Base-by-base conservation (phyloP, 2,329 filamentous ascomycete species). In the Chaetomiaceae sp. region DNA sequence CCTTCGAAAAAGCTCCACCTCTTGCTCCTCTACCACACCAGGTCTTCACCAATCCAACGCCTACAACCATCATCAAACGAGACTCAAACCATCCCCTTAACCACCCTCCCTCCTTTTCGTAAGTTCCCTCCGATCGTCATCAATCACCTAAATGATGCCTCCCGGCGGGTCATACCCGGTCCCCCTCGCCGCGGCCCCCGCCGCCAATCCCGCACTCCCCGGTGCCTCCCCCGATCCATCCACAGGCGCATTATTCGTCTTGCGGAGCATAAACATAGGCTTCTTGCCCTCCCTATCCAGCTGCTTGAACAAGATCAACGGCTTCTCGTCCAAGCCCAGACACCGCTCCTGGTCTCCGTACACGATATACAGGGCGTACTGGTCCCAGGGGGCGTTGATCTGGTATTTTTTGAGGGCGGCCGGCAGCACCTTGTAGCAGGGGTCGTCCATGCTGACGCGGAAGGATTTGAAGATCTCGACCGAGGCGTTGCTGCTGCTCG, bases 381-480 rank as follows among this genome's bases (percentile, higher is more conserved):
- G 90, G 63, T 95, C 89, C 88, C 91, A 96, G 47, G 96, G 92
- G 20, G 91, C 92, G 61, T 95, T 92, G 75, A 99, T 99, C 67
- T 97, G 94, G 73, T 99, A 99, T 69, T 96, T 96, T 69, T 95
- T 95, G 17, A 99, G 80, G 2, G 94, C 94, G 15, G 95, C 94
- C 1, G 94, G 94, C 2, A 99, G 79, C 25, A 99, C 94, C 69
- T 96, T 96, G 75, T 96, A 88, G 73, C 94, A 99, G 3, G 94
- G 94, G 66, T 99, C 94, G 63, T 99, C 94, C 81, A 97, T 95
- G 68, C 89, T 94, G 58, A 99, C 94, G 36, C 92, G 86, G 80
- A 99, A 99, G 1, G 89, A 95, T 70, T 99, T 99, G 83, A 97
- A 97, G 55, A 99, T 96, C 71, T 99, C 94, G 55, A 96, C 91